Evolutionary conservation across 2,329 filamentous ascomycete genomes (phyloP), one percentile per base, ranked within the genome.

Genomic region (Sporothrix variecibatus): DNA sequence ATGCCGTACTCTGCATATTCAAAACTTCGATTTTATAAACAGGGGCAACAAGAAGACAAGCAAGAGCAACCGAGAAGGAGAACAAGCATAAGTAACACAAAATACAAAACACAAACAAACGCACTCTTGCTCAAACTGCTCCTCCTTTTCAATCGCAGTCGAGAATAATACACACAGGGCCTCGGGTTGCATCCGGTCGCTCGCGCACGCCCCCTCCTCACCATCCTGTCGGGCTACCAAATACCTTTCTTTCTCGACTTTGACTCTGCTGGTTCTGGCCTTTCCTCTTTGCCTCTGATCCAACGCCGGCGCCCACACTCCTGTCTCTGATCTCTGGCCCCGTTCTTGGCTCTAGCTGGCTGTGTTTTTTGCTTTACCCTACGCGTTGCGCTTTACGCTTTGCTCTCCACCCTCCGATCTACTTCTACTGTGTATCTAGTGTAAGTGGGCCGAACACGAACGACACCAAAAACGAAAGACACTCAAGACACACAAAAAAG

Each of bases 291-390:
- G 38, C 62, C 38, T 28, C 62, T 67, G 62, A 38, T 5, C 43
- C 38, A 40, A 20, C 31, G 58, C 58, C 58, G 20, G 58, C 34
- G 31, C 58, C n/a, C 58, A 20, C 17, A 23, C 34, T 64, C n/a
- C 38, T 65, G 62, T 46, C 38, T 65, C 38, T 46, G 38, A 65
- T 65, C 62, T 70, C 34, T 53, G 43, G 43, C 67, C 38, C 62
- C n/a, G n/a, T 65, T 11, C 62, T 43, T n/a, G 65, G 26, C 62
- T 65, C 62, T 65, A 38, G 38, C 38, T 65, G 62, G 38, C 62
- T 65, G 20, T 65, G n/a, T 40, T 40, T n/a, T 40, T 4, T 28
- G 23, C 26, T 28, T n/a, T 23, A 26, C 12, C 15, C 28, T 56
- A 4, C 26, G 51, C 23, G 56, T 34, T 15, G 26, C 17, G 56